Evolutionary conservation across 1,284 basidiomycete genomes (phyloP), one percentile per base, ranked within the genome.

Genomic region (Cerioporus squamosus): DNA sequence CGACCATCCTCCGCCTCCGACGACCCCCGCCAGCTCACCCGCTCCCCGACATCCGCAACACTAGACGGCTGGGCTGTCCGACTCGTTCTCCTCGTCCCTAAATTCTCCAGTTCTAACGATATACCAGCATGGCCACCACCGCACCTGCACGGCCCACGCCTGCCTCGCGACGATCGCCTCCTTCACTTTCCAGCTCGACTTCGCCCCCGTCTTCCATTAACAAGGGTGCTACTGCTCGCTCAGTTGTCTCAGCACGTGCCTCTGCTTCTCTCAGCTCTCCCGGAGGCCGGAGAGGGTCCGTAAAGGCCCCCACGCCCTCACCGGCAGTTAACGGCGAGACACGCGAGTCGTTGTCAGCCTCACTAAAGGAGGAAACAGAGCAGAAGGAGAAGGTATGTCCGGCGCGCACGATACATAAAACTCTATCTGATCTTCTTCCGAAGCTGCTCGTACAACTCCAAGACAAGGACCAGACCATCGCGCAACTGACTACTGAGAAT

Each of bases 381-480:
- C 82, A 87, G 67, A 93, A 91, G 73, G 91, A 93, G 73, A 84
- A 88, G 77, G 91, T 87, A 67, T 52, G 79, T 74, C 8, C 42
- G 52, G 53, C 44, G 46, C 47, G 46, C 33, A 49, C 44, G 26
- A 40, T 59, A 45, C 38, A 4, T 9, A 24, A 47, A 49, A 18
- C 46, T 15, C 24, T 12, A 29, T 38, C 50, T 60, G 52, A 56
- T 55, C 24, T 26, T 26, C 15, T 17, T 29, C 26, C 29, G 48
- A 61, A 93, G 91, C 82, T 93, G 62, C 78, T 92, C 47, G 76
- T 91, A 6, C 85, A 88, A 66, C 64, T 93, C 20, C 88, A 93
- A 73, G 83, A 89, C 69, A 92, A 90, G 70, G 89, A 93, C 36
- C 83, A 88, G 68, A 80, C 83, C 10, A 85, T 93, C 57, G 61